Base-by-base conservation (phyloP, 805 yeast species). In the Wickerhamiella qilinensis region DNA sequence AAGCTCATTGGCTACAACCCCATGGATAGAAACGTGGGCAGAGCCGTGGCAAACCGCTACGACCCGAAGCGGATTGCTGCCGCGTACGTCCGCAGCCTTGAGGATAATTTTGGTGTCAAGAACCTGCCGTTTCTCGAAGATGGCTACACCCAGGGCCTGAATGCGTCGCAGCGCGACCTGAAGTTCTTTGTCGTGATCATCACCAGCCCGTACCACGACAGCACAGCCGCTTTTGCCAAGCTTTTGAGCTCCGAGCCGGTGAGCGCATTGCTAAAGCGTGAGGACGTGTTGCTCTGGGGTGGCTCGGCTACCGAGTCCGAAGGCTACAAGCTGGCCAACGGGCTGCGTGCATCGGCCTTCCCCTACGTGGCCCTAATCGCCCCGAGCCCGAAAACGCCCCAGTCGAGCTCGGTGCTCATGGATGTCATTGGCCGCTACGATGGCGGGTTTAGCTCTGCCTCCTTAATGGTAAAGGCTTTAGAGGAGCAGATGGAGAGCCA, bases 321-420 rank as follows among this genome's bases (percentile, higher is more conserved):
- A 55, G 82, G 88, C 1, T 75, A 72, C 51, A 93, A 83, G 49
- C 75, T 84, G 14, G 79, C 93, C 0, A 76, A 79, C 51, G 73
- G 77, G 29, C 67, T 86, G 43, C 69, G 71, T 41, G 77, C 77
- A 30, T 68, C 83, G 17, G 69, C 71, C 46, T 75, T 77, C 50
- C 98, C 98, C n/a, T 79, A 81, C 52, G 55, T 82, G 25, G 93
- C 88, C 0, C 59, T 86, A 11, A 55, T 91, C 9, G 77, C 84
- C 35, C 63, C 84, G 39, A 79, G 83, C 15, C 68, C 75, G 36
- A 51, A 46, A 40, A 51, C 51, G 11, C 53, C 59, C 6, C 53
- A 56, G 15, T 49, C 58, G 30, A 43, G 42, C 35, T 45, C 54
- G 1, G 75, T 84, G 2, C 68, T 71, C 11, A 62, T 81, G 52